A percentile compares a stretch with the other conserved stretches of the same genome.
Evolutionary conservation across 768 basidiomycete species (phyloP).

Genomic region (Psilocybe azurescens): DNA sequence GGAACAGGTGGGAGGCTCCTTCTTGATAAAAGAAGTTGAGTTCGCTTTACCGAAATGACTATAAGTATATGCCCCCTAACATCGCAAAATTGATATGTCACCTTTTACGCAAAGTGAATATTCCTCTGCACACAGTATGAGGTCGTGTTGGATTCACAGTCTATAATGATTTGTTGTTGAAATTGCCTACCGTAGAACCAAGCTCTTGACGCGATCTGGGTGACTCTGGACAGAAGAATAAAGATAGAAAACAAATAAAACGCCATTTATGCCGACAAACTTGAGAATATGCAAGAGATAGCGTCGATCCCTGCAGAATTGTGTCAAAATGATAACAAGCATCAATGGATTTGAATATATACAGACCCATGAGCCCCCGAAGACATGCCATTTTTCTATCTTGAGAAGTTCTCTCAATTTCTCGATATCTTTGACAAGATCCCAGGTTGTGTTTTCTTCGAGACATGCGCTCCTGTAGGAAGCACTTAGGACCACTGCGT

Average conservation of each 20-base stretch:
- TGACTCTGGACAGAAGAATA: conserved; percentile 55
- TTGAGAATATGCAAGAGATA: conserved; percentile 87
- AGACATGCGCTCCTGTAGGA: conserved; percentile 64
- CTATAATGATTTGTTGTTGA: not conserved
- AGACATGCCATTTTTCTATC: conserved; percentile 92
- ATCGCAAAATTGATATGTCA: not conserved
- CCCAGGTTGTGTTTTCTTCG: conserved; percentile 94
- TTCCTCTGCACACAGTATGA: conserved; percentile 57
- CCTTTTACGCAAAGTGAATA: conserved; percentile 87
- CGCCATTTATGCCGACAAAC: conserved; percentile 35
- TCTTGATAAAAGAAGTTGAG: conserved; percentile 93
- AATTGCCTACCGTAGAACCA: conserved; percentile 69
- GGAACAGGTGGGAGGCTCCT: conserved; percentile 81
- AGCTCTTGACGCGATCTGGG: conserved; percentile 78
- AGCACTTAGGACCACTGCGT: not conserved
- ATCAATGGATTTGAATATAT: not conserved
- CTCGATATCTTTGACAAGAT: conserved; percentile 91
- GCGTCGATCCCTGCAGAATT: conserved; percentile 75
- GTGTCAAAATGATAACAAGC: not conserved
- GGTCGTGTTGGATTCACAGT: not conserved
- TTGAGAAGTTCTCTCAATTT: conserved; percentile 74
- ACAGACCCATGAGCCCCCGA: conserved; percentile 89
- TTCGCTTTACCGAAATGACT: conserved; percentile 49
- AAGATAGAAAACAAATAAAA: not conserved
- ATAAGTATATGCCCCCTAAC: not conserved